Evolutionary conservation across 768 basidiomycete genomes (phyloP), one percentile per base, ranked within the genome.

Genomic region (Mrakia frigida): DNA sequence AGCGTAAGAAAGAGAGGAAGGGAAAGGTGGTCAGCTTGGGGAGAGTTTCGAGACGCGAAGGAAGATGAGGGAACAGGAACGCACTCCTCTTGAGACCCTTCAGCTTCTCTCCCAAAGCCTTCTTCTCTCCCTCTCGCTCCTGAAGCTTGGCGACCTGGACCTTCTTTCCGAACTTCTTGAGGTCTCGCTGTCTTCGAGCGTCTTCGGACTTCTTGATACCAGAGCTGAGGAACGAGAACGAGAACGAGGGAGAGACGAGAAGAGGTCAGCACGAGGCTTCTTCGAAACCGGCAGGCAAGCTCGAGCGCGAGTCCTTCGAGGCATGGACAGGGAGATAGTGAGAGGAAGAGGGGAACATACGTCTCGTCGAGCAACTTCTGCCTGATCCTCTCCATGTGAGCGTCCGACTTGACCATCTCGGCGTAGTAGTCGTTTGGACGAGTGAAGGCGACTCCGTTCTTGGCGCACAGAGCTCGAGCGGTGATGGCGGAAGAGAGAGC

Each of bases 141-240:
- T 93, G 92, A 79, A 93, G 86, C 83, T 94, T 94, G 86, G 98
- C 95, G 52, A 92, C 84, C 84, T 99, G 97, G 16, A 98, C 93
- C 83, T 98, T 93, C 84, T 98, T 99, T 35, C 96, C 96, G 81
- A 93, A 97, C 86, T 98, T 98, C 86, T 98, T 98, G 74, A 93
- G 91, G 81, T 97, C 92, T 65, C 97, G 87, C 83, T 98, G 92
- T 80, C 90, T 91, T 79, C 91, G 88, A 81, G 93, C 94, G 74
- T 93, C 91, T 82, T 98, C 96, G 77, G 91, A 88, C 83, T 91
- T 92, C 83, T 97, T 94, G 80, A 98, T 94, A 0, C 87, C 87
- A 0, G 93, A 92, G 35, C 86, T 63, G n/a, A 52, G 37, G 25
- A 61, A 35, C 21, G 37, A 23, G 21, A 70, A 50, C 56, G 25